These are phyloP conservation scores for Diplogelasinospora grovesii DNA, from an alignment of 495 filamentous ascomycete genomes.

Conservation along the genomic window DNA sequence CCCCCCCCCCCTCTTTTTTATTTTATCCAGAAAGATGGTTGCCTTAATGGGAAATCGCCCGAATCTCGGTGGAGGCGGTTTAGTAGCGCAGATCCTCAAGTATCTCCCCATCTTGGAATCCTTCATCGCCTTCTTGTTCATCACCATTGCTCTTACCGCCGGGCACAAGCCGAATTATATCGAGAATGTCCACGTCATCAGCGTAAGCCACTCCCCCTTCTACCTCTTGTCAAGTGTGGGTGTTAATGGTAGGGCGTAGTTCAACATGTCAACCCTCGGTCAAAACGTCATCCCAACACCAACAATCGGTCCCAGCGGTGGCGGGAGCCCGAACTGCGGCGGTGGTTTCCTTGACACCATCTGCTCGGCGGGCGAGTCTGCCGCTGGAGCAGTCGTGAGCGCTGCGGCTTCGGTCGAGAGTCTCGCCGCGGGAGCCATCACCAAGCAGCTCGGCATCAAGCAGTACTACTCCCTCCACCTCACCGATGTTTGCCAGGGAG, in stretches of 20 bases:
- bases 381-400: conserved; percentile 22
- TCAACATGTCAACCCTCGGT: conserved; percentile 59
- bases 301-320: too few species aligned
- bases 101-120: conserved; percentile 27
- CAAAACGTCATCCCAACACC: conserved; percentile 34
- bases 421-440: conserved; percentile 22
- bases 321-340: not conserved
- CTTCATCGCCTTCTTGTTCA: conserved; percentile 56
- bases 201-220: too few species aligned
- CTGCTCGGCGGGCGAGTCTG: conserved; percentile 21
- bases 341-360: conserved; percentile 2
- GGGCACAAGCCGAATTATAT: conserved; percentile 53
- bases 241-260: conserved; percentile 25
- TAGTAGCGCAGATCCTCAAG: conserved; percentile 19
- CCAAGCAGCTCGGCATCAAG: conserved; percentile 47
- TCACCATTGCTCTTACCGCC: conserved; percentile 62
- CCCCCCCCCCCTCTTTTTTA: too few species aligned
- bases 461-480: conserved; percentile 70
- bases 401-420: conserved; percentile 35
- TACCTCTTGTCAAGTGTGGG: not conserved
- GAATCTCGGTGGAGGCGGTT: too few species aligned
- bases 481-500: conserved; percentile 60
- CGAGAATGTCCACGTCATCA: conserved; percentile 55
- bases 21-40: not conserved
- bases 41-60: too few species aligned